A percentile compares a stretch with the other conserved stretches of the same genome.
Evolutionary conservation across 2,329 filamentous ascomycete genomes (phyloP).

Genomic region (Aspergillus costaricaensis): DNA sequence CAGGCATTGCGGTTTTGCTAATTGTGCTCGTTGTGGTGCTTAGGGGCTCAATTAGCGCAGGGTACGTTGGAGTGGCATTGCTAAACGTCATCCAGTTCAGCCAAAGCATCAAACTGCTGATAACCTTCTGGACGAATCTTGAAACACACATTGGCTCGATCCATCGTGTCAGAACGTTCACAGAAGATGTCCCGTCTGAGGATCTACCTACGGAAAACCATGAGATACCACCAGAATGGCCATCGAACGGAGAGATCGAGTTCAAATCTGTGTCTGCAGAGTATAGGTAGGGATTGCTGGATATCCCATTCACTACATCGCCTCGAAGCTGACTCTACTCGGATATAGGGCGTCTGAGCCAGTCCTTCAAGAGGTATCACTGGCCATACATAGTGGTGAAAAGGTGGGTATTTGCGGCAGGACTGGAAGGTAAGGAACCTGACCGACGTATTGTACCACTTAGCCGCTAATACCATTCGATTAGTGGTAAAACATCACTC

Average conservation of each 20-base stretch:
- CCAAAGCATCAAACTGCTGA: conserved; percentile 52
- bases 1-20: conserved; percentile 51
- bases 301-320: background rate
- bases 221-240: conserved; percentile 45
- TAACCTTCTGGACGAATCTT: conserved; percentile 58
- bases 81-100: conserved; percentile 58
- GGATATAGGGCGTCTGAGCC: conserved; percentile 28
- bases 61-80: conserved; percentile 56
- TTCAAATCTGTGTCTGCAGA: conserved; percentile 49
- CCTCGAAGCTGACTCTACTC: conserved; percentile 13
- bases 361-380: conserved; percentile 50
- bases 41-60: conserved; percentile 47
- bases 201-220: conserved; percentile 45
- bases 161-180: conserved; percentile 57
- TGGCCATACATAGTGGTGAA: conserved; percentile 47
- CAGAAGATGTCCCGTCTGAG: conserved; percentile 47
- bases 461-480: conserved; percentile 1
- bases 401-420: conserved; percentile 47
- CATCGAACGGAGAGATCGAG: conserved; percentile 44
- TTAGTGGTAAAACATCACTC: conserved; percentile 48
- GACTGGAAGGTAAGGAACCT: conserved; percentile 37
- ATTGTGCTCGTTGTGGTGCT: conserved; percentile 53
- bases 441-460: background rate
- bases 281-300: conserved; percentile 38
- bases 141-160: conserved; percentile 62